Conservation (phyloP, 805 yeast genomes). For the Peterozyma toletana region DNA sequence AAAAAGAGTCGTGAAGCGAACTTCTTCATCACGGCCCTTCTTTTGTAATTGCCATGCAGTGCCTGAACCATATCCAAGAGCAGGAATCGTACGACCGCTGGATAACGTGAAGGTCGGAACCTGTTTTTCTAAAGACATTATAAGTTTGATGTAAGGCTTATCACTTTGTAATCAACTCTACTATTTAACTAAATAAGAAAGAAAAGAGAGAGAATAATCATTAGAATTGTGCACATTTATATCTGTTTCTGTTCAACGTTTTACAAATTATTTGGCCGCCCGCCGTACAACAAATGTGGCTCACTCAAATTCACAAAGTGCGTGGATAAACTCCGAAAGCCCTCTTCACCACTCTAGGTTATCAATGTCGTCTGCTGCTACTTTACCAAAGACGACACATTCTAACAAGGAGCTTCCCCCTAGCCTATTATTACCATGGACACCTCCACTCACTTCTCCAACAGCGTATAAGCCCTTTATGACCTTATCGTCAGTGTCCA, state of each 20-base stretch:
- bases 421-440: constrained; percentile 56
- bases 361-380: constrained; percentile 20
- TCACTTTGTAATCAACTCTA: too few relatives aligned
- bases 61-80: constrained; percentile 54
- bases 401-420: constrained; percentile 53
- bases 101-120: constrained; percentile 30
- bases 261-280: too few relatives aligned
- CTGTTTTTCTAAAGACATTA: not conserved
- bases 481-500: constrained; percentile 12
- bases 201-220: too few relatives aligned
- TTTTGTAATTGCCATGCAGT: constrained; percentile 43
- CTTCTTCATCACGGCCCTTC: constrained; percentile 13
- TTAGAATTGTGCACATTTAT: too few relatives aligned
- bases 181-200: too few relatives aligned
- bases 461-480: constrained; percentile 49
- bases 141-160: too few relatives aligned
- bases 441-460: constrained; percentile 71
- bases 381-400: constrained; percentile 54
- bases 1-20: constrained; percentile 14
- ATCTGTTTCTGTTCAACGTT: too few relatives aligned
- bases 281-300: too few relatives aligned
- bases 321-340: too few relatives aligned
- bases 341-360: too few relatives aligned
- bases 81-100: constrained; percentile 32
- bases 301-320: too few relatives aligned